phyloP scores from a whole-genome alignment of 2,329 filamentous ascomycete species.

The Neofusicoccum kwambonambiense region DNA sequence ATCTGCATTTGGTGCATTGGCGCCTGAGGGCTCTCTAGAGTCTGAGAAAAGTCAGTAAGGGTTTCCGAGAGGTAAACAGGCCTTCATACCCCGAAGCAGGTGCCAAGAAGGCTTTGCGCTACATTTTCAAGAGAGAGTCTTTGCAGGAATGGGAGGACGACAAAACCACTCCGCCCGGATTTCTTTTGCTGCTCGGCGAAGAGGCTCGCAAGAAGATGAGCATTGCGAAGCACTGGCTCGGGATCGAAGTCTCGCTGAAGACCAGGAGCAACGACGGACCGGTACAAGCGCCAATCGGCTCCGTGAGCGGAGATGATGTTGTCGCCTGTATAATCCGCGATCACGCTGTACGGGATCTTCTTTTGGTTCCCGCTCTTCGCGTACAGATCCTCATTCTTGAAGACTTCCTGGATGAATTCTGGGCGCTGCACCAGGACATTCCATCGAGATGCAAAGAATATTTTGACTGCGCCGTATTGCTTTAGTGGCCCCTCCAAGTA shows the following conservation, averaged over 20 bases:
- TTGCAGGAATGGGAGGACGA: slow-evolving; percentile 36
- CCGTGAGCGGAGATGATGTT: slow-evolving; percentile 36
- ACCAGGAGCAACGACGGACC: slow-evolving; percentile 31
- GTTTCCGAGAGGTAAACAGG: neutral
- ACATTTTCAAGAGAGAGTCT: slow-evolving; percentile 40
- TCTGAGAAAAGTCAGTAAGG: neutral
- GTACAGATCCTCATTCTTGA: slow-evolving; percentile 32
- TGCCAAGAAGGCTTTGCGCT: slow-evolving; percentile 31
- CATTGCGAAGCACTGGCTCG: slow-evolving; percentile 26
- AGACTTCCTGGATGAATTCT: slow-evolving; percentile 42
- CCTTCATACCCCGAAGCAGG: slow-evolving; percentile 1
- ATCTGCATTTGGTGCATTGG: slow-evolving; percentile 6
- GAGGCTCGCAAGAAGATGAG: slow-evolving; percentile 26
- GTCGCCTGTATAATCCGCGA: slow-evolving; percentile 33
- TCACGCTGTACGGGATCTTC: slow-evolving; percentile 33
- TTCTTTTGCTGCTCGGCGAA: slow-evolving; percentile 31
- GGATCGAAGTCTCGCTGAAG: slow-evolving; percentile 27
- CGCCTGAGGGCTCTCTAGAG: neutral
- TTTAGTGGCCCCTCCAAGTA: slow-evolving; percentile 42
- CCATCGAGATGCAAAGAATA: slow-evolving; percentile 52
- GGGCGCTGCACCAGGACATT: slow-evolving; percentile 49
- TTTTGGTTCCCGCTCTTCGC: slow-evolving; percentile 33
- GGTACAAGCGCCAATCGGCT: slow-evolving; percentile 33
- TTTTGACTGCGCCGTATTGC: slow-evolving; percentile 47
- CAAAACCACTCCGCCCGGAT: slow-evolving; percentile 21